A percentile compares a stretch with the other conserved stretches of the same genome.
Evolutionary conservation across 257 asterid genomes (phyloP).

Genomic region (Striga asiatica): DNA sequence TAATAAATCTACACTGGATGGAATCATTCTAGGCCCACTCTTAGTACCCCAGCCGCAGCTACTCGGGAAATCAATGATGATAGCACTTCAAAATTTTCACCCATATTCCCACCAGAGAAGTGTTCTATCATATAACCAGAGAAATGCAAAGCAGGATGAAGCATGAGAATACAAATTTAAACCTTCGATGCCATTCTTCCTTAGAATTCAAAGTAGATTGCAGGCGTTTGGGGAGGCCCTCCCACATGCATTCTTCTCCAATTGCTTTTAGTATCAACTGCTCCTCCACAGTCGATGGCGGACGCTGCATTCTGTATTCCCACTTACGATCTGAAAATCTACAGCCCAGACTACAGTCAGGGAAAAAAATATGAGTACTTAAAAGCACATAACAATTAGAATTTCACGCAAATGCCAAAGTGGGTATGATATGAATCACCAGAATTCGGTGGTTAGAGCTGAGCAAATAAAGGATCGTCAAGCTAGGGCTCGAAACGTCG

Average conservation of each 20-base stretch:
- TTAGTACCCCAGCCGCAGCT: neutral
- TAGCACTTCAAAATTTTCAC: neutral
- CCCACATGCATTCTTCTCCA: constrained; percentile 78
- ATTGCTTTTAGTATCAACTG: constrained; percentile 73
- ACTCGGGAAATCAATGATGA: neutral
- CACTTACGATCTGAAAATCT: constrained; percentile 18
- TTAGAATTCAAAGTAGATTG: constrained; percentile 74
- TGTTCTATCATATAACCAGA: neutral
- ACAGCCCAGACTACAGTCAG: constrained; percentile 5
- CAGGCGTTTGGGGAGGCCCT: constrained; percentile 86
- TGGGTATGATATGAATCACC: constrained; percentile 7
- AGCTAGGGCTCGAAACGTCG: constrained; percentile 18
- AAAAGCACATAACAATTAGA: constrained; percentile 2
- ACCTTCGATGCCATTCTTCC: constrained; percentile 98
- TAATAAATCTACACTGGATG: neutral
- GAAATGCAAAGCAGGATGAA: neutral
- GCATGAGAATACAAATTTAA: neutral
- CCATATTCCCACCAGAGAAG: neutral
- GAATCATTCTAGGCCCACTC: neutral
- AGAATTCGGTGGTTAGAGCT: constrained; percentile 9
- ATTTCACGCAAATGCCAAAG: too few species aligned
- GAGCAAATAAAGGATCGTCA: constrained; percentile 22
- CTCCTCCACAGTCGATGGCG: constrained; percentile 75
- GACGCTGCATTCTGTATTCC: constrained; percentile 52
- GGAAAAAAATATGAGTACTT: neutral